Evolutionary conservation across 2,329 filamentous ascomycete genomes (phyloP), one percentile per base, ranked within the genome.

Genomic region (Monosporascus sp.): DNA sequence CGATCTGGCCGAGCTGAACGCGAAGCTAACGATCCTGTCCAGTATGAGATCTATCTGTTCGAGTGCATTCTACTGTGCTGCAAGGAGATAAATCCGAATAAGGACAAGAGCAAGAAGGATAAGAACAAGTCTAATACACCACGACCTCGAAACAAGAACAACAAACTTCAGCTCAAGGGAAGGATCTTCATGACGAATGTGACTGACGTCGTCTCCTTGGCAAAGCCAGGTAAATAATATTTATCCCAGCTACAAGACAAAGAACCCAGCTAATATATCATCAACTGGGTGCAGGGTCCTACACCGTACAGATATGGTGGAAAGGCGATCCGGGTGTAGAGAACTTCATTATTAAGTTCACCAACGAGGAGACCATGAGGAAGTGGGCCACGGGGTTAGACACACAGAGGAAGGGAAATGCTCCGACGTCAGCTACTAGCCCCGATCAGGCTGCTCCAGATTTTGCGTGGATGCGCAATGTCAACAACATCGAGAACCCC

Each of bases 141-240:
- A 53, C 89, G 85, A 69, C 67, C 71, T 47, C 73, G 74, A 46
- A 83, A 80, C 64, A 85, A 83, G 68, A 88, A 83, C 63, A 88
- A 87, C 42, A 96, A 93, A 71, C 78, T 97, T 56, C 92, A 97
- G 71, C 80, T 99, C 31, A 99, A 99, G 72, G 94, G 94, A 39
- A 85, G 94, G 49, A 99, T 99, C 64, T 97, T 97, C 74, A 97
- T 99, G 92, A 91, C 92, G 61, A 99, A 99, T 66, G 93, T 99
- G 51, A 97, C 92, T 39, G 90, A 97, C 69, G 86, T 96, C n/a
- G 78, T 96, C 42, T 92, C 88, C 18, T 78, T 94, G 54, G 85
- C 87, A 48, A 96, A 92, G 70, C 89, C 90, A 71, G 91, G 92
- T 95, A 82, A 67, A 81, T 67, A 53, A n/a, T 17, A 15, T 42